phyloP scores from a whole-genome alignment of 2,329 filamentous ascomycete species.

The Aspergillus hiratsukae region DNA sequence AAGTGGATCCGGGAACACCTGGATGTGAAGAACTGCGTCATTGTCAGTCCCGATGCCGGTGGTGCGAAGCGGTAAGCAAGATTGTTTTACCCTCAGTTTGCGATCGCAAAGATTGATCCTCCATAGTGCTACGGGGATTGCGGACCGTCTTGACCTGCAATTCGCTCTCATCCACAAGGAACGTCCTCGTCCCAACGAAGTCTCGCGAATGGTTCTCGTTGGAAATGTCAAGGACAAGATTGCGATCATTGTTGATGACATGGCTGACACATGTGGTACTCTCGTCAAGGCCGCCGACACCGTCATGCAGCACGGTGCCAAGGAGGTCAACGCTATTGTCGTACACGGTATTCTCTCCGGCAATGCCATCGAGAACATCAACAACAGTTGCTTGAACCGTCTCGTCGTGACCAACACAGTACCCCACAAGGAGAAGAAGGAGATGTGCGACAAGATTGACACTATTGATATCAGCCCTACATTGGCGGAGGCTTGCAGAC shows the following conservation, averaged over 20 bases:
- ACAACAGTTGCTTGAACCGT: conserved; percentile 69
- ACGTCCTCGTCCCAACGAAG: conserved; percentile 83
- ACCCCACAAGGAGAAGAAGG: conserved; percentile 73
- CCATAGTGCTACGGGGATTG: conserved; percentile 76
- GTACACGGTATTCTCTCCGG: conserved; percentile 90
- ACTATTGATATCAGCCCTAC: conserved; percentile 91
- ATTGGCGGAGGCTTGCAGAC: conserved; percentile 46
- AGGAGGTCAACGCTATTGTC: conserved; percentile 87
- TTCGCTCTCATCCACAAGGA: conserved; percentile 98
- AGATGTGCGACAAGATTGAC: conserved; percentile 71
- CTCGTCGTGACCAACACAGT: conserved; percentile 91
- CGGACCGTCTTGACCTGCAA: conserved; percentile 80
- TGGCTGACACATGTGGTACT: conserved; percentile 94
- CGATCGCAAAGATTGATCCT: background rate
- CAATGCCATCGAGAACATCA: conserved; percentile 80
- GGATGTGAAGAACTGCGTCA: conserved; percentile 76
- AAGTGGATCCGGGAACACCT: conserved; percentile 89
- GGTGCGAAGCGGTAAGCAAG: conserved; percentile 73
- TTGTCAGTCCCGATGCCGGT: conserved; percentile 91
- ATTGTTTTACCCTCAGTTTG: background rate
- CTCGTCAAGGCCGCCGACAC: conserved; percentile 83
- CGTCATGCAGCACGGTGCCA: conserved; percentile 79
- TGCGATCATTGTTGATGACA: conserved; percentile 94
- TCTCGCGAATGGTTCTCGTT: conserved; percentile 92
- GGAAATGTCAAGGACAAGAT: conserved; percentile 88